phyloP scores from a whole-genome alignment of 2,329 filamentous ascomycete species.

The Dryadomyces sulphureus region DNA sequence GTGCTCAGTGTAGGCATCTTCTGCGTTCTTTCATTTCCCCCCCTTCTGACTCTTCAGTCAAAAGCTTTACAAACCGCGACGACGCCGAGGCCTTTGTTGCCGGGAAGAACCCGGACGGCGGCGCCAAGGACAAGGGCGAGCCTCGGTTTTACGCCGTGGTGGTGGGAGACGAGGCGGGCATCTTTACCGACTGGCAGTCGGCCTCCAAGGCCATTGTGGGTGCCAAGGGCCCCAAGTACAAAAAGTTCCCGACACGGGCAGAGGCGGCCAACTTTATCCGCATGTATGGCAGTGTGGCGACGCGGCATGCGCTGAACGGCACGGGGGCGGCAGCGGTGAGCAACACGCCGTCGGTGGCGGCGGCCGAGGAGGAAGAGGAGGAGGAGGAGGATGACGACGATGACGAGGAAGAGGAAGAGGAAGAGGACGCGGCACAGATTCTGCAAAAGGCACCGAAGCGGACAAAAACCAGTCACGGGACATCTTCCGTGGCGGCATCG shows the following conservation, averaged over 20 bases:
- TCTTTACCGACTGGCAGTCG: conserved; percentile 51
- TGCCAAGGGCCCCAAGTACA: conserved; percentile 54
- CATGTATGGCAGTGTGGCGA: conserved; percentile 27
- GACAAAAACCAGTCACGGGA: conserved; percentile 13
- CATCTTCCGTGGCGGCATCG: neutral
- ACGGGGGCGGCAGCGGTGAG: conserved; percentile 6
- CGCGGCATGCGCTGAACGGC: conserved; percentile 23
- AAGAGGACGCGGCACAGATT: conserved; percentile 18
- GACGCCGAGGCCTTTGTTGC: conserved; percentile 70
- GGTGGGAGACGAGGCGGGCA: conserved; percentile 40
- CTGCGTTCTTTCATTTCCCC: neutral
- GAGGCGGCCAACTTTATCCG: conserved; percentile 70
- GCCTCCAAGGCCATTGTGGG: conserved; percentile 61
- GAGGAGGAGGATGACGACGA: conserved; percentile 14
- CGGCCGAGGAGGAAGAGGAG: conserved; percentile 13
- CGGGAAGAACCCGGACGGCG: conserved; percentile 34
- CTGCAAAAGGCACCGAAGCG: conserved; percentile 21
- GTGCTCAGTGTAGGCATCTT: conserved; percentile 48
- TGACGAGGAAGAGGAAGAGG: conserved; percentile 12
- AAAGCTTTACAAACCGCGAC: conserved; percentile 57
- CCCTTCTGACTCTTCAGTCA: conserved; percentile 20
- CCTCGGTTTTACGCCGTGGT: conserved; percentile 45
- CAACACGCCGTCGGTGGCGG: conserved; percentile 4
- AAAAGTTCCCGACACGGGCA: conserved; percentile 49
- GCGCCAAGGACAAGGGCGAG: conserved; percentile 24